Evolutionary conservation across 257 asterid species (phyloP).

Genomic region (Solanum chaucha): DNA sequence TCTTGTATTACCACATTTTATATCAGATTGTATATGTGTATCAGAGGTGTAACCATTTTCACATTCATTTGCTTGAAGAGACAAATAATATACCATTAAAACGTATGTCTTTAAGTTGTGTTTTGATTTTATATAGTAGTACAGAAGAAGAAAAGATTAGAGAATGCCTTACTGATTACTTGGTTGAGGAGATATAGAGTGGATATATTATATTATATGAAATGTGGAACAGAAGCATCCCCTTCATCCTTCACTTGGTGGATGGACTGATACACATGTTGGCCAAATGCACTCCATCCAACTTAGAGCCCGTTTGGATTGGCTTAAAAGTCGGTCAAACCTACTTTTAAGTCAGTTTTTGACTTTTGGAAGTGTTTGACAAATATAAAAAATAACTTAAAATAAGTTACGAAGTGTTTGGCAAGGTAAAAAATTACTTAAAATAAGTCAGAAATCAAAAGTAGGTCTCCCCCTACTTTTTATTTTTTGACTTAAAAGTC

Average conservation of each 20-base stretch:
- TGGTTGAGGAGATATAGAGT: background rate
- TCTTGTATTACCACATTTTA: background rate
- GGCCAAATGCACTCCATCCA: background rate
- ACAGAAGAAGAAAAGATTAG: background rate
- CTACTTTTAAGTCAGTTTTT: too few relatives aligned
- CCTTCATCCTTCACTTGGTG: background rate
- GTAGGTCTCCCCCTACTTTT: too few relatives aligned
- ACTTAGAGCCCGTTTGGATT: too few relatives aligned
- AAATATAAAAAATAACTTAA: too few relatives aligned
- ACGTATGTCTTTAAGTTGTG: background rate
- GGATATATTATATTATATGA: background rate
- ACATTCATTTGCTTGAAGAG: background rate
- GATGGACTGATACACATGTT: background rate
- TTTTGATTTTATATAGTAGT: background rate
- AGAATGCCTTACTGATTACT: background rate
- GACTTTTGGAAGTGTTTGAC: too few relatives aligned
- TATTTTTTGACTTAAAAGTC: too few relatives aligned
- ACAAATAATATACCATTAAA: background rate
- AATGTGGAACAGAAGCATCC: background rate
- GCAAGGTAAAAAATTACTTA: too few relatives aligned
- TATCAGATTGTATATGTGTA: background rate
- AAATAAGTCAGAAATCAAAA: too few relatives aligned
- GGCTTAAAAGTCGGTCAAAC: too few relatives aligned
- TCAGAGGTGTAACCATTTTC: background rate
- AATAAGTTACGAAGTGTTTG: too few relatives aligned